phyloP scores from a whole-genome alignment of 805 yeast genomes.

The Saccharomycopsis amapae region DNA sequence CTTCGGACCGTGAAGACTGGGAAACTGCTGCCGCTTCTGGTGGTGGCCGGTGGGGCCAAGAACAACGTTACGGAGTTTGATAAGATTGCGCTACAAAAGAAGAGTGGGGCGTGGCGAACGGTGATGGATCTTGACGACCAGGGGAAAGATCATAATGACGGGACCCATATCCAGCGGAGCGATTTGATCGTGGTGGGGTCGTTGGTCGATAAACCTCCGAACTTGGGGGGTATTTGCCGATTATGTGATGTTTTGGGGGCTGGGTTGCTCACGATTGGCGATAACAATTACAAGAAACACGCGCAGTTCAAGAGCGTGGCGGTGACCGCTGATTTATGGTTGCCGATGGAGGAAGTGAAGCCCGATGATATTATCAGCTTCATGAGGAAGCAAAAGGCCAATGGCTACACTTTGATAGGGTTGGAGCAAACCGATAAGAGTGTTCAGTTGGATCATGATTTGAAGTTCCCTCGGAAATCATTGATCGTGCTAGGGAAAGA shows the following conservation, averaged over 20 bases:
- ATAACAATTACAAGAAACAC: conserved; percentile 51
- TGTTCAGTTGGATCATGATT: conserved; percentile 53
- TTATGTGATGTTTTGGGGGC: conserved; percentile 90
- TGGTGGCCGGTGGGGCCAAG: background rate
- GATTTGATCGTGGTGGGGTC: conserved; percentile 89
- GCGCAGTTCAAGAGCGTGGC: conserved; percentile 81
- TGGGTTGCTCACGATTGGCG: conserved; percentile 70
- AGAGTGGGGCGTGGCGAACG: conserved; percentile 83
- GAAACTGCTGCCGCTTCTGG: background rate
- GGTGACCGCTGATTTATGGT: conserved; percentile 92
- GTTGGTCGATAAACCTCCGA: conserved; percentile 86
- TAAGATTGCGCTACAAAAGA: conserved; percentile 64
- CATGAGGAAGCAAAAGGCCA: conserved; percentile 48
- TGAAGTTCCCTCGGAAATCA: conserved; percentile 73
- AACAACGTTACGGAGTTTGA: conserved; percentile 12
- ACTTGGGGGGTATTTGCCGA: conserved; percentile 90
- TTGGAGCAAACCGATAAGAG: conserved; percentile 90
- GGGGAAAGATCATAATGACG: conserved; percentile 29
- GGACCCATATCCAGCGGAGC: conserved; percentile 52
- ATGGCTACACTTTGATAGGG: conserved; percentile 85
- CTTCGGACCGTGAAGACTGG: conserved; percentile 21
- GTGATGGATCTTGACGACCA: conserved; percentile 45
- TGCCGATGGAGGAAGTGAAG: conserved; percentile 82
- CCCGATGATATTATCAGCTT: conserved; percentile 46
- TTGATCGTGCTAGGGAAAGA: conserved; percentile 78